phyloP scores from a whole-genome alignment of 2,329 filamentous ascomycete species.

The Venturia asperata region DNA sequence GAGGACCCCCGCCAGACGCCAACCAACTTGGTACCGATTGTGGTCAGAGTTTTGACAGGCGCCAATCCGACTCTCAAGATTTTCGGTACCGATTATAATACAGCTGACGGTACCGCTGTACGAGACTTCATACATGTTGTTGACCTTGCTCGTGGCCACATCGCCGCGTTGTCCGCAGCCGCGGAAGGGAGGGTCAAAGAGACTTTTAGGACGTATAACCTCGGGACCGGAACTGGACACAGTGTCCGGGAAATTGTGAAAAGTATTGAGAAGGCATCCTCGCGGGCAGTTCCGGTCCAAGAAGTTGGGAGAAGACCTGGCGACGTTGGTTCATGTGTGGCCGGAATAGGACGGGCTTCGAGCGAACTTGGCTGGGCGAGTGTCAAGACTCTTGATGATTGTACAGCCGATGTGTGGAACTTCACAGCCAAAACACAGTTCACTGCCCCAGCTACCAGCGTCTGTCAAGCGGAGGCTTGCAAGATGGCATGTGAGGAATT shows the following conservation, averaged over 20 bases:
- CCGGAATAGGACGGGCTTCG: slow-evolving; percentile 34
- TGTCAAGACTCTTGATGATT: slow-evolving; percentile 32
- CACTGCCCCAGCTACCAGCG: background rate
- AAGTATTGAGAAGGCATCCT: slow-evolving; percentile 34
- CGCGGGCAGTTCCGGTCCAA: slow-evolving; percentile 30
- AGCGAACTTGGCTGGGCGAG: slow-evolving; percentile 36
- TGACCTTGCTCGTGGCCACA: slow-evolving; percentile 57
- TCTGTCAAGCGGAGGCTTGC: background rate
- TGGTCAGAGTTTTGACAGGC: slow-evolving; percentile 55
- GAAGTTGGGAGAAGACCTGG: slow-evolving; percentile 34
- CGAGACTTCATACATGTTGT: slow-evolving; percentile 63
- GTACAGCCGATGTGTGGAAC: slow-evolving; percentile 35
- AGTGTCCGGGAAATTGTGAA: slow-evolving; percentile 39
- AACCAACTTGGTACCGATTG: slow-evolving; percentile 58
- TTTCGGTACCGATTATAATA: slow-evolving; percentile 60
- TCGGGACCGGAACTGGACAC: slow-evolving; percentile 38
- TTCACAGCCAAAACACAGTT: slow-evolving; percentile 24
- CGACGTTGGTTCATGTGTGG: slow-evolving; percentile 38
- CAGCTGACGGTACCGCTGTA: slow-evolving; percentile 57
- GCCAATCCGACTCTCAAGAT: slow-evolving; percentile 48
- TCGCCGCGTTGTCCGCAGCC: slow-evolving; percentile 49
- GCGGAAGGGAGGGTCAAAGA: slow-evolving; percentile 29
- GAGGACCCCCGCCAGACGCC: slow-evolving; percentile 56
- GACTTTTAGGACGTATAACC: slow-evolving; percentile 36
- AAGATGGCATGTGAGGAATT: background rate